These are phyloP conservation scores for Chrysosphaeria jannelii DNA, from an alignment of 2,329 filamentous ascomycete species.

Conservation along the genomic window DNA sequence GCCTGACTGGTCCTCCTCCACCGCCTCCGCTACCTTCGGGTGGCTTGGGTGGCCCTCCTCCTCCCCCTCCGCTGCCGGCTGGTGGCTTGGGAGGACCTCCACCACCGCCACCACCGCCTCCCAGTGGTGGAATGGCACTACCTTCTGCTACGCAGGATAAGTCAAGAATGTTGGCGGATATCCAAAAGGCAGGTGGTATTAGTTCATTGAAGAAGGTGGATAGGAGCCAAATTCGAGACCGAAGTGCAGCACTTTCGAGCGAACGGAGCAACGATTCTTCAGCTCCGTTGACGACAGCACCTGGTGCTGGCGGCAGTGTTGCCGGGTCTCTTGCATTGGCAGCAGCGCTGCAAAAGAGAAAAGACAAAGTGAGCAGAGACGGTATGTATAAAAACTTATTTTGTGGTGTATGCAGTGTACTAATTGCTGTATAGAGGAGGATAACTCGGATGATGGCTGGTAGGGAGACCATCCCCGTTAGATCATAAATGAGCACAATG, in stretches of 20 bases:
- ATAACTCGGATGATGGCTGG: conserved; percentile 4
- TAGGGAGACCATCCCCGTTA: conserved; percentile 1
- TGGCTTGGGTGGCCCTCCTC: conserved; percentile 8
- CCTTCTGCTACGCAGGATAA: conserved; percentile 16
- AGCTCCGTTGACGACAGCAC: conserved; percentile 33
- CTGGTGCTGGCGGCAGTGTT: conserved; percentile 34
- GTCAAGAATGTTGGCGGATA: conserved; percentile 35
- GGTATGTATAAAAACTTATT: conserved; percentile 26
- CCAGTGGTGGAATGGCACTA: conserved; percentile 14
- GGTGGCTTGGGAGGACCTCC: conserved; percentile 10
- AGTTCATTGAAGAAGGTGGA: conserved; percentile 48
- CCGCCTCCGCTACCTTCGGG: conserved; percentile 5
- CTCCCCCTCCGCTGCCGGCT: conserved; percentile 10
- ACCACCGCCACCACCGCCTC: conserved; percentile 23
- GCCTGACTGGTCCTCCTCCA: conserved; percentile 6
- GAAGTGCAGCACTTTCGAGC: conserved; percentile 33
- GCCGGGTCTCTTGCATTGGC: conserved; percentile 63
- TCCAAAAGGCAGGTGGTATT: conserved; percentile 38
- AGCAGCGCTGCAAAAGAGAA: conserved; percentile 48
- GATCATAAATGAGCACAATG: conserved; percentile 1
- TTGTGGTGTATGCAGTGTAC: not conserved
- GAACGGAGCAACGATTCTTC: conserved; percentile 13
- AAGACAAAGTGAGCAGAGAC: conserved; percentile 81
- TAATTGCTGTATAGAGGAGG: conserved; percentile 4
- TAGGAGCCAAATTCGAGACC: conserved; percentile 35